Evolutionary conservation across 2,329 filamentous ascomycete species (phyloP).

Genomic region (Zasmidium cellare): DNA sequence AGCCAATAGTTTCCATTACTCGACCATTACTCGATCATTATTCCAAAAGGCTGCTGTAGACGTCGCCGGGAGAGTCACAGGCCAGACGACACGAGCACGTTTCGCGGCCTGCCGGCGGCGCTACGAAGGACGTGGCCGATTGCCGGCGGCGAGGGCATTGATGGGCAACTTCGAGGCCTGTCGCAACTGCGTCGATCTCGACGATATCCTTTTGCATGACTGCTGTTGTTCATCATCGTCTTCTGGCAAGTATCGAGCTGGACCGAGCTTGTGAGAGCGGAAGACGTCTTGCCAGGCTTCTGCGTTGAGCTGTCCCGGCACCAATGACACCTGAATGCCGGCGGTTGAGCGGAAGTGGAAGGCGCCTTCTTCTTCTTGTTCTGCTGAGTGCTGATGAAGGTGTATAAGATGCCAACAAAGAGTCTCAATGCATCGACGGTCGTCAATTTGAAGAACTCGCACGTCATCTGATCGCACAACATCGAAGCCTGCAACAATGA

Average conservation of each 20-base stretch:
- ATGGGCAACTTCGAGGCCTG: not conserved
- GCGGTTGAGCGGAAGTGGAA: too few relatives aligned
- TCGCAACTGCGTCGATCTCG: not conserved
- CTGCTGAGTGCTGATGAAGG: too few relatives aligned
- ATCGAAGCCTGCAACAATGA: not conserved
- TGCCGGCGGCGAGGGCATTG: not conserved
- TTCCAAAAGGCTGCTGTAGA: not conserved
- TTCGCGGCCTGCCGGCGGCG: not conserved
- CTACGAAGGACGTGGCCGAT: not conserved
- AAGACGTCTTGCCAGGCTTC: too few relatives aligned
- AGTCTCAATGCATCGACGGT: not conserved
- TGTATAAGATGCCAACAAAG: too few relatives aligned
- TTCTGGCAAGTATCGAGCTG: not conserved
- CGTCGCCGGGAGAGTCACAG: not conserved
- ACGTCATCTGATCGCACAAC: not conserved
- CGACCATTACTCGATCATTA: conserved; percentile 5
- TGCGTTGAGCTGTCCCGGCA: too few relatives aligned
- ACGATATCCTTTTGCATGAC: not conserved
- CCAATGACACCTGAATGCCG: too few relatives aligned
- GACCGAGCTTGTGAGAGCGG: too few relatives aligned
- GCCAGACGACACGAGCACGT: not conserved
- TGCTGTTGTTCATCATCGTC: not conserved
- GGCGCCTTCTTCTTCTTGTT: too few relatives aligned
- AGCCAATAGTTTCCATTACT: conserved; percentile 5
- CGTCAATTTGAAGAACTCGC: not conserved